Base-by-base conservation (phyloP, 176 grass and related monocot genomes). In the Ananas comosus region DNA sequence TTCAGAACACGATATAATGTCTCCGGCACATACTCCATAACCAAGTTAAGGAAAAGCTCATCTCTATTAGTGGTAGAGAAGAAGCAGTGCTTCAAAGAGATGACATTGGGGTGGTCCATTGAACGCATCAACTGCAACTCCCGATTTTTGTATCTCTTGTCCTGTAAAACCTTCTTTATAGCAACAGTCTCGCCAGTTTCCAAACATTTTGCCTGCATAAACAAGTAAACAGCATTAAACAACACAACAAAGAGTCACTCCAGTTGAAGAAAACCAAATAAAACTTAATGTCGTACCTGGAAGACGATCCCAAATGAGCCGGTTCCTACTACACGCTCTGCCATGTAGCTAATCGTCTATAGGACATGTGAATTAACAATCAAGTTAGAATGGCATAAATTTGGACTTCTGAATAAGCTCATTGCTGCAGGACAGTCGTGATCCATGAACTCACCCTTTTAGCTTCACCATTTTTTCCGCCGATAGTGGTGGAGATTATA, bases 21-120 rank as follows among this genome's bases (percentile, higher is more conserved):
- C 74, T 96, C 92, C 13, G 88, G 92, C 29, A 96, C 88, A 11
- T 87, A 96, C 54, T 96, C 92, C 92, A 96, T 96, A 33, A 96
- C 92, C 70, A 96, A 76, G 74, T 96, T 96, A 58, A 96, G 92
- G 70, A 96, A 96, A 75, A 96, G 86, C 69, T 96, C 92, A 79
- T 96, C 92, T 81, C 86, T 88, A 24, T 66, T 89, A 23, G 92
- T 96, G 29, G 92, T 96, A n/a, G 88, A 96, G 77, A 96, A 96
- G 72, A 96, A 96, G 61, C 92, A 96, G 76, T 96, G 92, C 76
- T 96, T 96, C 57, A 96, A 75, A 65, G 86, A 89, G 21, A 96
- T 83, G 14, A 92, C 86, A 76, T 96, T 96, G 54, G 83, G 83
- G 74, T 96, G 88, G 78, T 92, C 92, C 88, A 96, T 92, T 3